A percentile compares a stretch with the other conserved stretches of the same genome.
These are phyloP conservation scores for Heliamphora pulchella DNA, from an alignment of 179 eudicot genomes.

Conservation along the genomic window DNA sequence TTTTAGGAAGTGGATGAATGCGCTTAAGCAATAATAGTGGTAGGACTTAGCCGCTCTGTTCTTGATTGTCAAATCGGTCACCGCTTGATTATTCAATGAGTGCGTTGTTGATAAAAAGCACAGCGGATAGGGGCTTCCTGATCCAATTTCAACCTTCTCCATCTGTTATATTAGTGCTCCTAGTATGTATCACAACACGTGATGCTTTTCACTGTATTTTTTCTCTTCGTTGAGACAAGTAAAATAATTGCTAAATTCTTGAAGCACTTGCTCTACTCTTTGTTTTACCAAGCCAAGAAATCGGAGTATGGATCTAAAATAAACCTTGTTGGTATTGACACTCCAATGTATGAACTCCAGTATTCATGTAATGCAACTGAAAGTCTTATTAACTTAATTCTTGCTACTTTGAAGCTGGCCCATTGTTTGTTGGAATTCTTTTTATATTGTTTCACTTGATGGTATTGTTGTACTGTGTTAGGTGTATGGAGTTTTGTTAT, in stretches of 20 bases:
- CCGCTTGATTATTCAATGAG: too few species aligned
- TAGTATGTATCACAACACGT: not conserved
- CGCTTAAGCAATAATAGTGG: too few species aligned
- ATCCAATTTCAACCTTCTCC: too few species aligned
- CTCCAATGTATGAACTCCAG: conserved; percentile 7
- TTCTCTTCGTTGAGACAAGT: not conserved
- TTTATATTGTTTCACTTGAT: conserved; percentile 13
- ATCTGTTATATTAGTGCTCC: not conserved
- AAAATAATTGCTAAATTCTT: not conserved
- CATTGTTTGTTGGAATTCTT: not conserved
- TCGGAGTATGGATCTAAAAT: not conserved
- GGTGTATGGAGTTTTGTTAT: too few species aligned
- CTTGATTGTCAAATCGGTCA: too few species aligned
- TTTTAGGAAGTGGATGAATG: too few species aligned
- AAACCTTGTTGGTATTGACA: conserved; percentile 8
- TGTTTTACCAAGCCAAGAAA: not conserved
- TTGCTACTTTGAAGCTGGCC: not conserved
- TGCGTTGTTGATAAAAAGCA: too few species aligned
- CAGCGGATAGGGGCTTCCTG: too few species aligned
- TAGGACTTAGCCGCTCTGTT: too few species aligned
- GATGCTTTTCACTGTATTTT: not conserved
- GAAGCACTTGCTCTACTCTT: not conserved
- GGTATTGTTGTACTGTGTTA: not conserved
- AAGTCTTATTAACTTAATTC: not conserved
- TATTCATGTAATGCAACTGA: not conserved